Conservation (phyloP, 2,329 filamentous ascomycete species). For the Aspergillus novoparasiticus region DNA sequence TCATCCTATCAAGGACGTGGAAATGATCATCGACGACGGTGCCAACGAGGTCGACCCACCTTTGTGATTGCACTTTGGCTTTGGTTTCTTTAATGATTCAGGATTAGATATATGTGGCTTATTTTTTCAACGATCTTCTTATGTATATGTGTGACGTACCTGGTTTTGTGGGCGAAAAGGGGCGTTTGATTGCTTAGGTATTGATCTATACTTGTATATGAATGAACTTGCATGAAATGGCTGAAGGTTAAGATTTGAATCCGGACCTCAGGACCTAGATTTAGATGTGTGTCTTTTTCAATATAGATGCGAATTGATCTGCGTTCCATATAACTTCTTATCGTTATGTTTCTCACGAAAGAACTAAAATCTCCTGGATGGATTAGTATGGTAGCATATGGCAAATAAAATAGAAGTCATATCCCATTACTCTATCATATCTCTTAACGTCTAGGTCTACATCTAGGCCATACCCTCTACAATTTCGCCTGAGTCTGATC, state of each 20-base stretch:
- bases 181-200: background rate
- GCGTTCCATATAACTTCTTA: background rate
- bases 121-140: background rate
- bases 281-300: background rate
- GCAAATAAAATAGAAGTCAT: background rate
- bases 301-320: background rate
- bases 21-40: slow-evolving; percentile 51
- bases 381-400: background rate
- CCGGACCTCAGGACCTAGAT: background rate
- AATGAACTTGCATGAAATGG: background rate
- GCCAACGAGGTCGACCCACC: background rate
- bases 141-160: slow-evolving; percentile 5
- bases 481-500: background rate
- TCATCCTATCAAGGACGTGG: slow-evolving; percentile 82
- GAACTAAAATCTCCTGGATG: background rate
- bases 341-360: background rate
- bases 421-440: background rate
- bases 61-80: background rate
- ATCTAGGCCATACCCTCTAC: background rate
- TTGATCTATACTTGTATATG: slow-evolving; percentile 1
- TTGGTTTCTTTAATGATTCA: background rate
- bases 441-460: background rate
- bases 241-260: background rate
- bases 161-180: background rate
- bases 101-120: background rate